These are phyloP conservation scores for Aschersonia sp. DNA, from an alignment of 2,329 filamentous ascomycete genomes.

Conservation along the genomic window DNA sequence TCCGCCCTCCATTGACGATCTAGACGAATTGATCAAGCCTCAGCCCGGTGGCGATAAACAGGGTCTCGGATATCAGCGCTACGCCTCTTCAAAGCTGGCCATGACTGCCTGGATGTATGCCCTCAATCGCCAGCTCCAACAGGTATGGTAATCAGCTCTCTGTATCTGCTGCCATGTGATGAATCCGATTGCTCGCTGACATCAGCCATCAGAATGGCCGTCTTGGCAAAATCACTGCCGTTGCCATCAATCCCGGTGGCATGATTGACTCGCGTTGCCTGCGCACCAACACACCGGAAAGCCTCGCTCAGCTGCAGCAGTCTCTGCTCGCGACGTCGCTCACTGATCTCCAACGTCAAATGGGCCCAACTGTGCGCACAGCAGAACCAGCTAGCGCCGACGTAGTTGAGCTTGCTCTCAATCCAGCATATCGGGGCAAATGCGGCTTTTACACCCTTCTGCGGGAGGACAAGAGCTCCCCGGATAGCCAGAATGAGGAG, in stretches of 20 bases:
- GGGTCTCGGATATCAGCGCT: constrained; percentile 1
- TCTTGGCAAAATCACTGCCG: constrained; percentile 1
- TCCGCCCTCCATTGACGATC: background rate
- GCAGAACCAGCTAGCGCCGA: constrained; percentile 1
- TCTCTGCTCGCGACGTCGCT: background rate
- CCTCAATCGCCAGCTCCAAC: constrained; percentile 1
- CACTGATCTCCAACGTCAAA: background rate
- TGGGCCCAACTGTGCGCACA: constrained; percentile 1
- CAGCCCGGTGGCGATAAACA: background rate
- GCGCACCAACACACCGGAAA: constrained; percentile 2
- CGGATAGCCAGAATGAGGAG: constrained; percentile 1
- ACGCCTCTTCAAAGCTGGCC: constrained; percentile 2
- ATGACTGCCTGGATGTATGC: constrained; percentile 2
- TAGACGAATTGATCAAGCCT: background rate
- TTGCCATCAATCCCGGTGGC: constrained; percentile 3
- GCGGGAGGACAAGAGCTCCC: constrained; percentile 1
- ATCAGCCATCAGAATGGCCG: background rate
- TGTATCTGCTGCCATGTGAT: background rate
- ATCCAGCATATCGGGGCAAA: background rate
- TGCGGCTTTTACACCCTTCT: constrained; percentile 2
- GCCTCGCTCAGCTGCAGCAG: background rate
- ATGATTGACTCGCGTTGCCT: constrained; percentile 3
- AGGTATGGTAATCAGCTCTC: background rate
- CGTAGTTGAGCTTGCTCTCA: constrained; percentile 2
- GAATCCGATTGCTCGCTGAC: background rate